Percentiles rank a stretch among this genome's conserved stretches.
Evolutionary conservation across 2,329 filamentous ascomycete species (phyloP).

Genomic region (Colletotrichum aenigma): DNA sequence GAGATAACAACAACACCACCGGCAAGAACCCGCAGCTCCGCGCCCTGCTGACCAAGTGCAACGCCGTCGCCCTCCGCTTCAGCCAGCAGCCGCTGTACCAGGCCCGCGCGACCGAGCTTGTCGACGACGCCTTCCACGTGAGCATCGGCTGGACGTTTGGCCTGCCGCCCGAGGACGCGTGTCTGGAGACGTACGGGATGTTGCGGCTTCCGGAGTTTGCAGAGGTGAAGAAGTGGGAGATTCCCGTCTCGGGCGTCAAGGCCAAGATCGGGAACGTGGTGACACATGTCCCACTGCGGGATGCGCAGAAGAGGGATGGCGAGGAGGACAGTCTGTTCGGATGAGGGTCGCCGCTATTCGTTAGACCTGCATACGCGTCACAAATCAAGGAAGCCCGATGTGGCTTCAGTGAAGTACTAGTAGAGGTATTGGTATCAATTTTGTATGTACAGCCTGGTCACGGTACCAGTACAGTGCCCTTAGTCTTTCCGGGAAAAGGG

Average conservation of each 20-base stretch:
- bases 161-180: constrained; percentile 50
- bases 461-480: neutral
- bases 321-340: neutral
- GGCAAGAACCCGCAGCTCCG: constrained; percentile 60
- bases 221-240: constrained; percentile 42
- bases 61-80: constrained; percentile 62
- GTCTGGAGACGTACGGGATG: constrained; percentile 35
- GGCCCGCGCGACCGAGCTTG: constrained; percentile 19
- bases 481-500: neutral
- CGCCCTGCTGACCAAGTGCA: constrained; percentile 69
- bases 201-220: constrained; percentile 27
- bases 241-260: constrained; percentile 69
- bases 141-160: constrained; percentile 85
- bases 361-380: neutral
- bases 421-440: neutral
- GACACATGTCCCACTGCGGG: constrained; percentile 48
- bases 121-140: constrained; percentile 73
- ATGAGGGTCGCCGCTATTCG: neutral
- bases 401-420: neutral
- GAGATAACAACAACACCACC: constrained; percentile 19
- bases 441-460: neutral
- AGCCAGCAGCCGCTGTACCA: constrained; percentile 76
- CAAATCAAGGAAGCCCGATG: neutral
- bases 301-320: neutral
- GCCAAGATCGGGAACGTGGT: constrained; percentile 77